phyloP scores from a whole-genome alignment of 768 basidiomycete species.

The Lentinus tigrinus region DNA sequence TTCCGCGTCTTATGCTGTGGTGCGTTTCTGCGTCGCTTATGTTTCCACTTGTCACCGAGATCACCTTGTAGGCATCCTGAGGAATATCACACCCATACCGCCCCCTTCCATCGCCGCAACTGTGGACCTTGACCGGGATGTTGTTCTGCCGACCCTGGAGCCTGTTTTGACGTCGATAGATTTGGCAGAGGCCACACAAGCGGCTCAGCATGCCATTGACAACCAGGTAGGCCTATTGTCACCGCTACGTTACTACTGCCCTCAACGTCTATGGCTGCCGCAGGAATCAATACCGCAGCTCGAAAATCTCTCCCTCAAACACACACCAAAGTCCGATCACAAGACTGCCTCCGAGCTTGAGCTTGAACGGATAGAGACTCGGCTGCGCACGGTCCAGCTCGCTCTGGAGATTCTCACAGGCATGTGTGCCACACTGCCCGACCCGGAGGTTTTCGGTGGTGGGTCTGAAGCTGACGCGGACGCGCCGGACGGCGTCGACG shows the following conservation, averaged over 20 bases:
- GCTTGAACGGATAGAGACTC: slow-evolving; percentile 70
- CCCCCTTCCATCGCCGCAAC: slow-evolving; percentile 60
- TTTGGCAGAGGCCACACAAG: slow-evolving; percentile 47
- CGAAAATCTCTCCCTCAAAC: slow-evolving; percentile 59
- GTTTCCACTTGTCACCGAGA: slow-evolving; percentile 1
- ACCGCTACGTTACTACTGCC: slow-evolving; percentile 1
- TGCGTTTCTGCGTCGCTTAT: slow-evolving; percentile 29
- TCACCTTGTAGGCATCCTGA: slow-evolving; percentile 59
- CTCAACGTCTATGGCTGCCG: background rate
- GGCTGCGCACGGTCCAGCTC: slow-evolving; percentile 71
- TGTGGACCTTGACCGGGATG: slow-evolving; percentile 68
- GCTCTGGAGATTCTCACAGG: slow-evolving; percentile 89
- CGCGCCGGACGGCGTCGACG: slow-evolving; percentile 30
- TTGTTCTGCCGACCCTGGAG: slow-evolving; percentile 68
- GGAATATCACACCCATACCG: slow-evolving; percentile 75
- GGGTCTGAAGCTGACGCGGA: slow-evolving; percentile 34
- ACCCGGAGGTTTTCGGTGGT: slow-evolving; percentile 46
- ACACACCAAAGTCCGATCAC: slow-evolving; percentile 75
- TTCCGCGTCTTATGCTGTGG: slow-evolving; percentile 73
- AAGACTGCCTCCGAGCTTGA: slow-evolving; percentile 65
- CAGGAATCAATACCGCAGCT: slow-evolving; percentile 51
- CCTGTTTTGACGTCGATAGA: slow-evolving; percentile 64
- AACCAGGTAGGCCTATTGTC: slow-evolving; percentile 42
- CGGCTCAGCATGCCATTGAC: slow-evolving; percentile 51
- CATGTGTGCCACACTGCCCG: slow-evolving; percentile 83